A percentile compares a stretch with the other conserved stretches of the same genome.
phyloP scores from a whole-genome alignment of 164 flowering plant species.

The Santalum album region DNA sequence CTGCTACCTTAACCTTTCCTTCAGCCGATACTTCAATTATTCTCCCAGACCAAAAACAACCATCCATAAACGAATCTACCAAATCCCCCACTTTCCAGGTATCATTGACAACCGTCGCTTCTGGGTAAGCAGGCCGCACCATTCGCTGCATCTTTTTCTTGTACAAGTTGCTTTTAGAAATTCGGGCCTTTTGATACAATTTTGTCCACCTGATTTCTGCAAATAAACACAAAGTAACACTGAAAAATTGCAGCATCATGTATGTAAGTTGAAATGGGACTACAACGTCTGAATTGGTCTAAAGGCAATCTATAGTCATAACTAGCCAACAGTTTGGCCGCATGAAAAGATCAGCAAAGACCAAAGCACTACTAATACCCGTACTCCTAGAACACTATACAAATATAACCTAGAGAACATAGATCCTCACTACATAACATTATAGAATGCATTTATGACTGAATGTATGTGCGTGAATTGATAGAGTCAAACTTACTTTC shows the following conservation, averaged over 20 bases:
- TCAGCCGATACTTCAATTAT: constrained; percentile 32
- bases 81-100: constrained; percentile 77
- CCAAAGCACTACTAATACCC: too few species aligned
- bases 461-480: too few species aligned
- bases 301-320: too few species aligned
- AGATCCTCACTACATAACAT: too few species aligned
- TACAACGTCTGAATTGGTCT: too few species aligned
- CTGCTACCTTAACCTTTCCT: constrained; percentile 47
- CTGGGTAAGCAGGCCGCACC: constrained; percentile 78
- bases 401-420: too few species aligned
- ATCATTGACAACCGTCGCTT: constrained; percentile 31
- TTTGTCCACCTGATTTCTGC: constrained; percentile 20
- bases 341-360: too few species aligned
- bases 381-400: too few species aligned
- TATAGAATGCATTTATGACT: too few species aligned
- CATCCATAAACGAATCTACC: constrained; percentile 69
- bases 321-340: too few species aligned
- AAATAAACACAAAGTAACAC: constrained; percentile 2
- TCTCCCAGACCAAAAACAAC: constrained; percentile 68
- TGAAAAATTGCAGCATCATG: not conserved
- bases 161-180: constrained; percentile 7
- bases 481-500: too few species aligned
- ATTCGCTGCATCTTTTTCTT: constrained; percentile 33
- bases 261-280: not conserved
- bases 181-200: constrained; percentile 19